phyloP scores from a whole-genome alignment of 306 rosid genomes.

The Sicyos edulis region DNA sequence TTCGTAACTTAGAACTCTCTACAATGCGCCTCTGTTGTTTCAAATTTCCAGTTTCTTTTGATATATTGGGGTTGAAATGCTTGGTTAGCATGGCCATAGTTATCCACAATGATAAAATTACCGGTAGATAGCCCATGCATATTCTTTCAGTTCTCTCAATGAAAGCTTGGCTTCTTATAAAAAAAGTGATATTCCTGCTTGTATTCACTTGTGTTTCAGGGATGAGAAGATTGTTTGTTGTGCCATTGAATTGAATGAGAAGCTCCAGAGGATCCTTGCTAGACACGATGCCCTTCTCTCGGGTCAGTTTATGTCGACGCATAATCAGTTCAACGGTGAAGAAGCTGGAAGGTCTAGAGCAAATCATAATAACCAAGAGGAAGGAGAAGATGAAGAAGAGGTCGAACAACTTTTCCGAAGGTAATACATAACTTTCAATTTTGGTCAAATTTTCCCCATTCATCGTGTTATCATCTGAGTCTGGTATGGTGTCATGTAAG shows the following conservation, averaged over 20 bases:
- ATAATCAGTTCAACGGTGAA: conserved; percentile 35
- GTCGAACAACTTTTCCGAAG: conserved; percentile 83
- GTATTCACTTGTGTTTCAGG: conserved; percentile 27
- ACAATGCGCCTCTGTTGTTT: neutral
- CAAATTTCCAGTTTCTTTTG: neutral
- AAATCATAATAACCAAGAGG: conserved; percentile 39
- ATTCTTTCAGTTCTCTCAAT: neutral
- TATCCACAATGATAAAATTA: neutral
- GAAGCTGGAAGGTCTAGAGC: conserved; percentile 44
- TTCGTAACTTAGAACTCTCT: neutral
- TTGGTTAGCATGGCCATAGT: neutral
- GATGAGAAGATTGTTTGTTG: conserved; percentile 73
- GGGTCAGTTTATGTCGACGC: conserved; percentile 42
- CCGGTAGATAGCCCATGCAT: neutral
- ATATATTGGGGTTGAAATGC: neutral
- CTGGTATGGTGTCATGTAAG: neutral
- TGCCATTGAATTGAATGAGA: conserved; percentile 82
- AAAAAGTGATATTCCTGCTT: conserved; percentile 13
- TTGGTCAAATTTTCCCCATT: neutral
- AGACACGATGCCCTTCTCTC: conserved; percentile 79
- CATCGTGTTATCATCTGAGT: neutral
- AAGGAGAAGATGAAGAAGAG: conserved; percentile 80
- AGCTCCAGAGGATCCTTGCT: conserved; percentile 77
- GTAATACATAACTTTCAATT: conserved; percentile 25
- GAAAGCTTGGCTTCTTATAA: neutral